Evolutionary conservation across 139 green algal species (phyloP).

Genomic region (Chlorella sp.): DNA sequence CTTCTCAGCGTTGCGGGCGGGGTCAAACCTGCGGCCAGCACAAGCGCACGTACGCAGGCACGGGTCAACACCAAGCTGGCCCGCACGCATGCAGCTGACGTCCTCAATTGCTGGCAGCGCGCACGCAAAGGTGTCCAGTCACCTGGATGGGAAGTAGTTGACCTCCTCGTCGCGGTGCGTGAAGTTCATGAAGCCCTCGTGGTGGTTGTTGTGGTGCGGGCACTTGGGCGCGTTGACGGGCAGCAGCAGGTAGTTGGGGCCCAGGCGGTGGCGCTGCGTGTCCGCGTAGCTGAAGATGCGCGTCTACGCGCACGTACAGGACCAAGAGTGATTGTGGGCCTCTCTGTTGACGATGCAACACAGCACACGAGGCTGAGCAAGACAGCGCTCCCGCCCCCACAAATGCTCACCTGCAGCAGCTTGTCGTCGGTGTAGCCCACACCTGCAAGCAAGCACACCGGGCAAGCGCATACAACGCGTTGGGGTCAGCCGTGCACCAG

Average conservation of each 20-base stretch:
- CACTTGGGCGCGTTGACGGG: slow-evolving; percentile 81
- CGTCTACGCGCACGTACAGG: too few species aligned
- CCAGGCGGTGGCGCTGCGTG: slow-evolving; percentile 87
- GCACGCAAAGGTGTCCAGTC: too few species aligned
- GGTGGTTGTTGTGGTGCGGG: slow-evolving; percentile 92
- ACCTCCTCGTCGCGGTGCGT: slow-evolving; percentile 88
- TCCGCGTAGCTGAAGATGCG: slow-evolving; percentile 78
- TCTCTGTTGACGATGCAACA: too few species aligned
- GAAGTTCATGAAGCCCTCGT: slow-evolving; percentile 97
- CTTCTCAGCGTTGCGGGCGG: slow-evolving; percentile 68
- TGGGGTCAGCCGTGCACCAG: too few species aligned
- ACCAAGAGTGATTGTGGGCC: too few species aligned
- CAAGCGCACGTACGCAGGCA: not conserved
- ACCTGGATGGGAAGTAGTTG: slow-evolving; percentile 93
- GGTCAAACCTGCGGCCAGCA: slow-evolving; percentile 63
- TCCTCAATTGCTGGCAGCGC: too few species aligned
- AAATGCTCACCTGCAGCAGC: slow-evolving; percentile 1
- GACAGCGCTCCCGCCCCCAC: too few species aligned
- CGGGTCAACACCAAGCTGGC: too few species aligned
- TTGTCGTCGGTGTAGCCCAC: not conserved
- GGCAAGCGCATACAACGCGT: too few species aligned
- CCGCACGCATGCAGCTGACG: too few species aligned
- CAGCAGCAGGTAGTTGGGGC: slow-evolving; percentile 93
- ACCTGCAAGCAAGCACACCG: too few species aligned
- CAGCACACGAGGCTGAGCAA: too few species aligned